A percentile compares a stretch with the other conserved stretches of the same genome.
phyloP scores from a whole-genome alignment of 169 alveolate genomes.

The Plasmodium berghei region DNA sequence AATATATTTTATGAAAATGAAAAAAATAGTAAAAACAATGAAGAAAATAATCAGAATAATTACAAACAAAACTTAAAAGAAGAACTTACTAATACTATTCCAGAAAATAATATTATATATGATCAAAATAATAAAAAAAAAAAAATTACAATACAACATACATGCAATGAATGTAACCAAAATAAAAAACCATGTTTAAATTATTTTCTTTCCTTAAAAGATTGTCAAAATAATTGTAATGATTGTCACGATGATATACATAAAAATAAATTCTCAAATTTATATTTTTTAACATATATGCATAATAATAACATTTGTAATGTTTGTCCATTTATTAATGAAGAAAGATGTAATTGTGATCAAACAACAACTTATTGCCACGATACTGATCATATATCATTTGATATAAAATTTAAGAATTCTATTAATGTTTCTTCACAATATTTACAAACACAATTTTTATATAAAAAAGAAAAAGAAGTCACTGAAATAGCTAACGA shows the following conservation, averaged over 20 bases:
- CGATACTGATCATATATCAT: slow-evolving; percentile 45
- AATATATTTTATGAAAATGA: not conserved
- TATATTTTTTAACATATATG: slow-evolving; percentile 17
- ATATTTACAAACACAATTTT: slow-evolving; percentile 13
- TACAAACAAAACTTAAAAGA: not conserved
- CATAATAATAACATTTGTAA: slow-evolving; percentile 31
- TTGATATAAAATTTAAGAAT: slow-evolving; percentile 14
- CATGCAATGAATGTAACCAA: slow-evolving; percentile 15
- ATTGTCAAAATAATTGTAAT: not conserved
- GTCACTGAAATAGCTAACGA: too few species aligned
- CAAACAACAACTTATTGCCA: slow-evolving; percentile 23
- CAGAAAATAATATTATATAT: not conserved
- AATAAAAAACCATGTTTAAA: slow-evolving; percentile 25
- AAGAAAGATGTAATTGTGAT: slow-evolving; percentile 20
- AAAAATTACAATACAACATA: not conserved
- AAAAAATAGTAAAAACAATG: not conserved
- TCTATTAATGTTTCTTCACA: not conserved
- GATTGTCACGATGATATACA: slow-evolving; percentile 48
- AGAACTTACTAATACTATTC: not conserved
- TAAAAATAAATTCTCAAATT: slow-evolving; percentile 26
- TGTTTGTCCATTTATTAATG: slow-evolving; percentile 31
- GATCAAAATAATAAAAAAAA: not conserved
- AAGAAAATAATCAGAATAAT: not conserved
- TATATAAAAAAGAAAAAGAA: too few species aligned
- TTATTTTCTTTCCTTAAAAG: slow-evolving; percentile 3